Evolutionary conservation across 202 grass and related monocot species (phyloP), one percentile per base, ranked within the genome.

Genomic region (Brachypodium distachyon): DNA sequence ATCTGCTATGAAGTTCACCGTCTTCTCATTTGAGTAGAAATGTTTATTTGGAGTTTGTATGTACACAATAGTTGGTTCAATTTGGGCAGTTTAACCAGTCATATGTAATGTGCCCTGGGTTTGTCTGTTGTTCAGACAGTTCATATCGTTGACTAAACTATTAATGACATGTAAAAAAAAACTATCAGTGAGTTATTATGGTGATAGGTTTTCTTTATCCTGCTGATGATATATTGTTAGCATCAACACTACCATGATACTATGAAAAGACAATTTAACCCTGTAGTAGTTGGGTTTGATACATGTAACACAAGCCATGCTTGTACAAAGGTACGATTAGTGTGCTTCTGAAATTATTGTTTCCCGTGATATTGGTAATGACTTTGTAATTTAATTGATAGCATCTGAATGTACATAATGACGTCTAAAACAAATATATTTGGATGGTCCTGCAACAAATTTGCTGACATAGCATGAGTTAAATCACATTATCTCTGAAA

Each of bases 1-100:
- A 48, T 59, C 2, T 39, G 46, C 60, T 61, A 52, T 57, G 14
- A 58, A 59, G 51, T 72, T 67, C 49, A 58, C 11, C 65, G 26
- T 47, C 50, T 51, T 72, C 64, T 71, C 39, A 44, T 81, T 84
- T 77, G 5, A 65, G 33, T 44, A 62, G 12, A 39, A 57, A 76
- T 76, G 2, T 77, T 84, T 77, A 32, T 55, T 81, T 76, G 61
- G 11, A 12, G 13, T 32, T 56, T 47, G 11, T 22, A 19, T 71
- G 40, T 60, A 73, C 57, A 50, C 6, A 67, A 48, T 25, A 29
- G 7, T 12, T 12, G 22, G 47, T 38, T 41, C 66, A 73, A n/a
- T 65, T 37, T 26, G 22, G 23, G 12, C 55, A 68, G 31, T 14
- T 12, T 75, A 51, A 18, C 33, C 2, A 41, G 17, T 61, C n/a